Evolutionary conservation across 228 moss, liverwort and hornwort genomes (phyloP).

Genomic region (Sphagnum magellanicum): DNA sequence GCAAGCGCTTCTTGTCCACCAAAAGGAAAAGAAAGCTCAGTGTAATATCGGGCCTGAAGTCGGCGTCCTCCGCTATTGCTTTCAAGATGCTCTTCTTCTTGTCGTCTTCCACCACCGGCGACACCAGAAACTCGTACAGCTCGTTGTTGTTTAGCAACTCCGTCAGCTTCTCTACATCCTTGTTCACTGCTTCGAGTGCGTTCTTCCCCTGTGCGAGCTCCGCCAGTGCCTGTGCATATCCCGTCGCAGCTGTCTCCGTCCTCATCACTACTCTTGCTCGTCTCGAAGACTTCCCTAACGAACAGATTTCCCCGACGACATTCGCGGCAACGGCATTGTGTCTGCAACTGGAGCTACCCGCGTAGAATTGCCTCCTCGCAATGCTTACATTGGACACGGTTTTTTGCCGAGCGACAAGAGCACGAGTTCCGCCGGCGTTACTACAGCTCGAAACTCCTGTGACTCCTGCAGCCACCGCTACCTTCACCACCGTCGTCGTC

Average conservation of each 20-base stretch:
- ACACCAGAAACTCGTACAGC: conserved; percentile 71
- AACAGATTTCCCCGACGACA: no score
- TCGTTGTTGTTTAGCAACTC: conserved; percentile 68
- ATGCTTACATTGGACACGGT: no score
- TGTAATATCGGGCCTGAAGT: conserved; percentile 52
- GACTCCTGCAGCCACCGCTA: no score
- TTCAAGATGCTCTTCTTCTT: conserved; percentile 91
- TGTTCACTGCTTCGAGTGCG: conserved; percentile 57
- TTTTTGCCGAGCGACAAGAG: no score
- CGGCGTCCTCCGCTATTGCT: conserved; percentile 70
- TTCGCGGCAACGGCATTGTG: no score
- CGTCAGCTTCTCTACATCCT: conserved; percentile 57
- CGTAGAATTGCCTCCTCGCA: no score
- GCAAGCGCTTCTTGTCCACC: conserved; percentile 90
- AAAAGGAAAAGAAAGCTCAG: conserved; percentile 64
- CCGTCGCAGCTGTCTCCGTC: conserved; percentile 39
- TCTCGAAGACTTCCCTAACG: no score
- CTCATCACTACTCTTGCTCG: conserved; percentile 41
- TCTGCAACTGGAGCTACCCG: no score
- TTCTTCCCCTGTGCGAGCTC: conserved; percentile 51
- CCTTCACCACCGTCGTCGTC: no score
- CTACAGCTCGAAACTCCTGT: no score
- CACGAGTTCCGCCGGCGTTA: no score
- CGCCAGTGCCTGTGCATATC: conserved; percentile 68
- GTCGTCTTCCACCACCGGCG: conserved; percentile 69